Evolutionary conservation across 352 stramenopile species (phyloP).

Genomic region (Globisporangium paroecandrum): DNA sequence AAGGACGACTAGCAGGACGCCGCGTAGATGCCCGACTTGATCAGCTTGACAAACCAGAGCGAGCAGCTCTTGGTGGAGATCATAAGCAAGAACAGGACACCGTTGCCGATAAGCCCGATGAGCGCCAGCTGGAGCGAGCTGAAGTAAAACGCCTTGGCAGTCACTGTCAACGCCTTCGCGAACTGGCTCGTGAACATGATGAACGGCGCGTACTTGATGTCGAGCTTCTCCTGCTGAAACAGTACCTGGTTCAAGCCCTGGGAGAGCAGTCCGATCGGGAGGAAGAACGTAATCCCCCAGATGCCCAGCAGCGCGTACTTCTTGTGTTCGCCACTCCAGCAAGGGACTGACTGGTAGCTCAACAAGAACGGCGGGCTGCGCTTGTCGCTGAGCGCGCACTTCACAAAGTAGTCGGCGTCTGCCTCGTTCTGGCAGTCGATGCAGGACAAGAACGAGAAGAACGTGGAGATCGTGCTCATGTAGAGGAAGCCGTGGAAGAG

Average conservation of each 20-base stretch:
- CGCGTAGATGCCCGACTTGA: slow-evolving; percentile 55
- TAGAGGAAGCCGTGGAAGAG: slow-evolving; percentile 51
- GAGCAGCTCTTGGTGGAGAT: slow-evolving; percentile 41
- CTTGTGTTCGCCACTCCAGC: slow-evolving; percentile 39
- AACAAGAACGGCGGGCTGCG: slow-evolving; percentile 33
- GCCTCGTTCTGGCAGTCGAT: slow-evolving; percentile 29
- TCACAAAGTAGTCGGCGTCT: slow-evolving; percentile 8
- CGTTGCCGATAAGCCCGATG: slow-evolving; percentile 38
- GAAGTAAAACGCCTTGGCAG: slow-evolving; percentile 47
- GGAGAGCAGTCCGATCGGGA: slow-evolving; percentile 51
- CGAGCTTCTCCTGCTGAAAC: slow-evolving; percentile 54
- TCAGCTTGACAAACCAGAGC: slow-evolving; percentile 53
- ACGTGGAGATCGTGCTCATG: slow-evolving; percentile 58
- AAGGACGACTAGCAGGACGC: slow-evolving; percentile 53
- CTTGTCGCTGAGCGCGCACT: slow-evolving; percentile 5
- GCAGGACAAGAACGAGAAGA: slow-evolving; percentile 62
- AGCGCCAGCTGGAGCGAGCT: slow-evolving; percentile 30
- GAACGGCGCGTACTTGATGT: slow-evolving; percentile 62
- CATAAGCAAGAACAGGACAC: slow-evolving; percentile 33
- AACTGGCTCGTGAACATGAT: slow-evolving; percentile 50
- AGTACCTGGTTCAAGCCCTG: slow-evolving; percentile 66
- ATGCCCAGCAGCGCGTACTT: slow-evolving; percentile 50
- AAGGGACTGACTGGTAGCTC: slow-evolving; percentile 36
- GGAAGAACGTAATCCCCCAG: slow-evolving; percentile 56
- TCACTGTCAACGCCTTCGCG: slow-evolving; percentile 42